Evolutionary conservation across 768 basidiomycete genomes (phyloP), one percentile per base, ranked within the genome.

Genomic region (Lyophyllum decastes): DNA sequence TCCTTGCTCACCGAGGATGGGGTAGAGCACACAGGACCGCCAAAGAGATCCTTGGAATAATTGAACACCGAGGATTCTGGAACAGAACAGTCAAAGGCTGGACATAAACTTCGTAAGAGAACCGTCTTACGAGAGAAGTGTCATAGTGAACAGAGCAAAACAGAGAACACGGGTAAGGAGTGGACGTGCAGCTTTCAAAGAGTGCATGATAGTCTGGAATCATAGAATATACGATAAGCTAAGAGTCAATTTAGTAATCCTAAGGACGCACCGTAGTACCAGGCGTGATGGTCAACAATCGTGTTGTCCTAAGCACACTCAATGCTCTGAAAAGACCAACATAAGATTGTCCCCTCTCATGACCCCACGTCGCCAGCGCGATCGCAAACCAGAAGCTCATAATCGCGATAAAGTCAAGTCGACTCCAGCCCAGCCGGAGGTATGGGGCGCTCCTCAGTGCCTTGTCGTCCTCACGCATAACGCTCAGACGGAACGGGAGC

Each of bases 41-140:
- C 87, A 78, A 40, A 91, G 77, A 1, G 93, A 95, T 0, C 94
- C 94, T 56, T 88, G 85, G 78, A 99, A 99, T 0, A 91, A 85
- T 64, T 98, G 94, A 1, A 97, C 84, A n/a, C 96, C 95, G 56
- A 97, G 90, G 66, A 98, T 90, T 4, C 92, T 91, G 1, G 30
- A 1, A n/a, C n/a, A n/a, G 25, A 11, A 41, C 19, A 25, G 40
- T 47, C 33, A 35, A 40, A 19, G 25, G 22, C 24, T 9, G 22
- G 59, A 49, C n/a, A n/a, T n/a, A n/a, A 49, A 33, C 3, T 33
- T 55, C 22, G 22, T 12, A 17, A 35, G 14, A 19, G 33, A 49
- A 30, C 1, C 14, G 9, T 76, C 88, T 64, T 58, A 92, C 90
- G 92, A 93, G 72, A 98, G 96, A 5, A 98, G 67, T 12, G 86